Conservation (phyloP, 164 flowering plant species). For the Protea cynaroides region DNA sequence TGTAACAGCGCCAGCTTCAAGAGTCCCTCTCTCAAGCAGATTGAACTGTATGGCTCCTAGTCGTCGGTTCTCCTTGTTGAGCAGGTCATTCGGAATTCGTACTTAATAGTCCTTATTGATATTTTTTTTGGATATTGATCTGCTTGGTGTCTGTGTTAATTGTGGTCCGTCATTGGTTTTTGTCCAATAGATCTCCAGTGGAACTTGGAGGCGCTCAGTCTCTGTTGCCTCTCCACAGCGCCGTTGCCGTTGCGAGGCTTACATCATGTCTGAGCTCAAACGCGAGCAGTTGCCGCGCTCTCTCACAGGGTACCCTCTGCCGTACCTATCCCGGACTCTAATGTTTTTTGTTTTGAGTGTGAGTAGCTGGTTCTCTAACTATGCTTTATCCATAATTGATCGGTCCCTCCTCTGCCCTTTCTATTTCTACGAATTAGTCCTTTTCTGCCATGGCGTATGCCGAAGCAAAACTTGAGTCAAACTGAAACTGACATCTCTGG, state of each 20-base stretch:
- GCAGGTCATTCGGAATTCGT: constrained; percentile 9
- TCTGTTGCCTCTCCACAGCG: constrained; percentile 73
- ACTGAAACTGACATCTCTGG: neutral
- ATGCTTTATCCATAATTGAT: constrained; percentile 11
- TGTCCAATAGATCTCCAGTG: constrained; percentile 32
- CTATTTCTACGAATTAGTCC: no score
- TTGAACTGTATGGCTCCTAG: constrained; percentile 29
- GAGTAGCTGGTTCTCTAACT: constrained; percentile 29
- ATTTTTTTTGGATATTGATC: neutral
- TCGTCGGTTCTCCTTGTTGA: constrained; percentile 18
- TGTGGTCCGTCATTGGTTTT: neutral
- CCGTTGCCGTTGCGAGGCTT: constrained; percentile 75
- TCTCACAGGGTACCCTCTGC: constrained; percentile 96
- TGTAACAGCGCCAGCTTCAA: constrained; percentile 1
- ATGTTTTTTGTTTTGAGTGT: constrained; percentile 40
- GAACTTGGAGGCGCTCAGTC: constrained; percentile 66
- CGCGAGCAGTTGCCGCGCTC: constrained; percentile 66
- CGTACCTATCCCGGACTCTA: constrained; percentile 83
- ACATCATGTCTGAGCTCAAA: constrained; percentile 68
- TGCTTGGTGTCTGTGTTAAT: neutral
- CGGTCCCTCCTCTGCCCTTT: no score
- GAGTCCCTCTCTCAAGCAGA: constrained; percentile 26
- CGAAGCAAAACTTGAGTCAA: neutral
- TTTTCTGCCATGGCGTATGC: neutral
- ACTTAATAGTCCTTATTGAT: no score